These are phyloP conservation scores for Lactifluus echinatus DNA, from an alignment of 768 basidiomycete genomes.

Conservation along the genomic window DNA sequence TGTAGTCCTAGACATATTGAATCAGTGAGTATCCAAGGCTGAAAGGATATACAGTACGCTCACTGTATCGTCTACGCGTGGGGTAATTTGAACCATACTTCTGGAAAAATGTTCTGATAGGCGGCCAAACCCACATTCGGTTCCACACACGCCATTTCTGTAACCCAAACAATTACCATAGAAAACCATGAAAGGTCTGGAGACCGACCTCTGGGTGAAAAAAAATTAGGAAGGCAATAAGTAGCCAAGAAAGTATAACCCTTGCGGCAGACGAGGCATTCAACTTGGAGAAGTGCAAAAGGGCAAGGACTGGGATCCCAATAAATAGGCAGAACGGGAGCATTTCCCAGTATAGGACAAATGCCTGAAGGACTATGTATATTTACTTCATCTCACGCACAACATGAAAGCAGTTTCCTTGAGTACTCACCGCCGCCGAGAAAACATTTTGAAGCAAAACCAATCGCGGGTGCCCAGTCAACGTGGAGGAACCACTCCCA, in stretches of 20 bases:
- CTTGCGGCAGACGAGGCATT: not conserved
- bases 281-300: not conserved
- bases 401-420: not conserved
- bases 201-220: not conserved
- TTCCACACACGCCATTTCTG: not conserved
- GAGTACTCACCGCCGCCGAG: not conserved
- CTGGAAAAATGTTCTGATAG: not conserved
- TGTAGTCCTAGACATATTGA: not conserved
- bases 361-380: not conserved
- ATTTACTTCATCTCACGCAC: not conserved
- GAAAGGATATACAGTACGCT: not conserved
- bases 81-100: not conserved
- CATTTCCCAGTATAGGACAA: not conserved
- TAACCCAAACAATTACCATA: not conserved
- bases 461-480: not conserved
- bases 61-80: not conserved
- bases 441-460: not conserved
- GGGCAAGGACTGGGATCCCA: not conserved
- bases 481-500: conserved; percentile 6
- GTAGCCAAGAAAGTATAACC: not conserved
- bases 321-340: not conserved
- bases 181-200: not conserved
- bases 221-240: not conserved
- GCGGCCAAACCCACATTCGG: not conserved
- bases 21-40: not conserved